Conservation (phyloP, 2,329 filamentous ascomycete genomes). For the Penicillium paneum region DNA sequence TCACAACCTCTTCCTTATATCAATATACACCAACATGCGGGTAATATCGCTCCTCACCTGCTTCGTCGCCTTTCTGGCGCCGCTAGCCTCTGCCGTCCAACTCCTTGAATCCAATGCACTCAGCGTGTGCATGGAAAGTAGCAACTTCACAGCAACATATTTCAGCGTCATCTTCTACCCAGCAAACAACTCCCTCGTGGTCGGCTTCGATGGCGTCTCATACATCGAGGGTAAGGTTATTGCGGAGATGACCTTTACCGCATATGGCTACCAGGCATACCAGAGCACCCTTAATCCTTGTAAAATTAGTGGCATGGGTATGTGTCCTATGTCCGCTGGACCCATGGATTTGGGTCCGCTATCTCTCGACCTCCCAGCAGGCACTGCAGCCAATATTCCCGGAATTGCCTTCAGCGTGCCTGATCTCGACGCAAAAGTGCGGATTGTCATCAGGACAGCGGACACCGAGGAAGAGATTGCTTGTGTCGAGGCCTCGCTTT, state of each 20-base stretch:
- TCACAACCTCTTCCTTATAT: conserved; percentile 7
- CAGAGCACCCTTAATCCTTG: conserved; percentile 72
- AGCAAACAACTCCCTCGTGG: conserved; percentile 66
- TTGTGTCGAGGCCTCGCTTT: conserved; percentile 82
- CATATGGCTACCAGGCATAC: conserved; percentile 76
- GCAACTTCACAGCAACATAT: conserved; percentile 79
- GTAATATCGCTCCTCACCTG: conserved; percentile 33
- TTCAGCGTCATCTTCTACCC: conserved; percentile 72
- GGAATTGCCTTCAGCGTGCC: conserved; percentile 84
- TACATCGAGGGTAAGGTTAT: conserved; percentile 78
- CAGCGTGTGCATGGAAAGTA: conserved; percentile 79
- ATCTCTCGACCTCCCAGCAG: conserved; percentile 58
- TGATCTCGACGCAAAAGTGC: conserved; percentile 83
- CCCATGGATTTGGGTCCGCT: conserved; percentile 70
- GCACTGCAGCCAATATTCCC: conserved; percentile 65
- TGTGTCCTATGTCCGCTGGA: conserved; percentile 89
- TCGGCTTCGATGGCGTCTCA: conserved; percentile 77
- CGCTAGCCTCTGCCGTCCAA: conserved; percentile 58
- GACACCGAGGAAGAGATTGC: conserved; percentile 65
- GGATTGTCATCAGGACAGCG: conserved; percentile 73
- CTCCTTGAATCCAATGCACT: conserved; percentile 79
- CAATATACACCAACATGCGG: conserved; percentile 30
- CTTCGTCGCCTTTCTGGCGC: conserved; percentile 42
- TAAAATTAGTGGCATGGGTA: conserved; percentile 62
- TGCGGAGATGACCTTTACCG: conserved; percentile 71